Evolutionary conservation across 768 basidiomycete species (phyloP), one percentile per base, ranked within the genome.

Genomic region (Lactifluus hygrophoroides): DNA sequence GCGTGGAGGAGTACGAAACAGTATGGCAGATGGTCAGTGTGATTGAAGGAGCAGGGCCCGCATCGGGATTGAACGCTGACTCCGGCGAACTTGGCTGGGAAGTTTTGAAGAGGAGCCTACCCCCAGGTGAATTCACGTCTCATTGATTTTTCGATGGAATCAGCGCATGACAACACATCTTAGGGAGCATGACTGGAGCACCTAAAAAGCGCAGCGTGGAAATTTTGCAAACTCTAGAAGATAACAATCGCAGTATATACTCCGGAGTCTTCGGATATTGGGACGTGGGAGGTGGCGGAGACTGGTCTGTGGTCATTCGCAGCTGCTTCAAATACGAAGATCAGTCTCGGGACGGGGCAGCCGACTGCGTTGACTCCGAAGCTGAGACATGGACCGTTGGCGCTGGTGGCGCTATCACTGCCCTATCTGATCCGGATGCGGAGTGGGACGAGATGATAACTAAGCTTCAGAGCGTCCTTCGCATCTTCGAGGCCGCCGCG

Each of bases 151-250:
- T 13, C 17, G 9, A 64, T 40, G 42, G 40, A 27, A 30, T 19
- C 55, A 45, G 28, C 5, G 35, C 44, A n/a, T 47, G 55, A 51
- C 13, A 5, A 17, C 21, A 16, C 40, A 44, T 16, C 14, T 32
- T 60, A 94, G 92, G 93, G 1, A 94, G 91, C 58, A 98, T 98
- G 94, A 97, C 94, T 2, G 94, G 94, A 35, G 94, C 94, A 0
- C 94, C 94, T 0, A 98, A 97, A 74, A 87, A 95, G 66, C 85
- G 94, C 32, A 91, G 89, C 56, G 86, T 96, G 8, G 89, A 96
- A 70, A 85, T 98, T 35, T 77, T 98, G 8, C 88, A 90, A 61
- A 76, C 75, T 0, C 77, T 96, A 2, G 94, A 97, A 70, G 79
- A 77, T 46, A 69, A 77, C 42, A 79, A 85, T 47, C 80, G 94